A percentile compares a stretch with the other conserved stretches of the same genome.
Conservation (phyloP, 2,329 filamentous ascomycete genomes). For the Penicillium corylophilum region DNA sequence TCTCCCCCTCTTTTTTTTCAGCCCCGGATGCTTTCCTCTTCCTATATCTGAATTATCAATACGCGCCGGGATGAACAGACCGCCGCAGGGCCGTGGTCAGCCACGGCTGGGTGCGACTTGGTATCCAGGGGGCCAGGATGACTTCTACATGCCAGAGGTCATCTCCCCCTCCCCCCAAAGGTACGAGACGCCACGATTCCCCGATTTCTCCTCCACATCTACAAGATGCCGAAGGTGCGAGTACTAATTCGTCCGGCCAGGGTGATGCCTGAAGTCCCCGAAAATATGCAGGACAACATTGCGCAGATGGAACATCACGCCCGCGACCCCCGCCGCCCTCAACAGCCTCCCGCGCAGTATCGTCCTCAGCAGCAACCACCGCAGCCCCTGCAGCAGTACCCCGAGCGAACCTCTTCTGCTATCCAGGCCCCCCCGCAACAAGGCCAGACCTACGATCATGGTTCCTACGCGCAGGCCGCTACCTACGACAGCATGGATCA, state of each 20-base stretch:
- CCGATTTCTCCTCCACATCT: neutral
- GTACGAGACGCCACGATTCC: conserved; percentile 43
- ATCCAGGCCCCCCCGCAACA: conserved; percentile 31
- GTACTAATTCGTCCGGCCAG: conserved; percentile 49
- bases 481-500: conserved; percentile 52
- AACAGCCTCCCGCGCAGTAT: conserved; percentile 24
- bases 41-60: neutral
- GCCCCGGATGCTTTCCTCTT: neutral
- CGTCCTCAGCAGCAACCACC: conserved; percentile 12
- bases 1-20: conserved; percentile 3
- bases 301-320: conserved; percentile 86
- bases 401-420: conserved; percentile 38
- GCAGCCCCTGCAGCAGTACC: conserved; percentile 37
- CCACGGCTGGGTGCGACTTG: conserved; percentile 61
- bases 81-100: conserved; percentile 40
- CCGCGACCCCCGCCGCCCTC: conserved; percentile 46
- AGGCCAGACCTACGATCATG: conserved; percentile 33
- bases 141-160: conserved; percentile 68
- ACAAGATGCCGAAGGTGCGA: conserved; percentile 21
- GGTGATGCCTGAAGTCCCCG: conserved; percentile 91
- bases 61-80: conserved; percentile 34
- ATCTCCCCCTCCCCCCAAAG: conserved; percentile 70
- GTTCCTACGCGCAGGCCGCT: conserved; percentile 53
- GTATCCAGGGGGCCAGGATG: conserved; percentile 65
- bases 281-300: conserved; percentile 94